Base-by-base conservation (phyloP, 192 early-diverging fungal species). In the Backusella luteola region DNA sequence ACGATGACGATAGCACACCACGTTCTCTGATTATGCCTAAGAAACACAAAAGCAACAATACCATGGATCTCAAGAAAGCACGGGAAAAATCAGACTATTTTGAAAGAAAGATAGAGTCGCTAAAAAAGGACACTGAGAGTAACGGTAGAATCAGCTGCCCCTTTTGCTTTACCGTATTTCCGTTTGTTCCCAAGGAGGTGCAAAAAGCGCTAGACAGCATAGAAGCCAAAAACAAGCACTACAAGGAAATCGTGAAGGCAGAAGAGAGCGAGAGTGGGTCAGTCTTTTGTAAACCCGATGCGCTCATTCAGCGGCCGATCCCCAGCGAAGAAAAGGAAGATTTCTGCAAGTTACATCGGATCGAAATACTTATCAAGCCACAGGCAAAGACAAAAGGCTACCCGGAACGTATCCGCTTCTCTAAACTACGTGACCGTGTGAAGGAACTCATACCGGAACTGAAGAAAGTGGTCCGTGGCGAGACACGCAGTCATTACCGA, bases 331-430 rank as follows among this genome's bases (percentile, higher is more conserved):
- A 75, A 41, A 56, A 71, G 38, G 39, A 70, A 2, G 72, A 42
- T 7, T 89, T 89, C 34, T 89, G 88, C 75, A 79, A 73, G 12
- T 26, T 87, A 19, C 88, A 89, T 71, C 39, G 73, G 7, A 77
- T 76, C 2, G 86, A 87, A 53, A 53, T 75, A 7, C 23, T 46
- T 1, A 69, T 86, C 6, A 81, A 85, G 1, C 88, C 88, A 5
- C 32, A 73, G n/a, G 88, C 85, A 19, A 8, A 73, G 2, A 6
- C 73, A 26, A 76, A 79, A n/a, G 75, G 79, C 0, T 89, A 85
- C n/a, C 87, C 86, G 2, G 7, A 71, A 0, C 1, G 38, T n/a
- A 87, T 89, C 49, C 36, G 81, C 32, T 89, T 85, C 42, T 42
- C 71, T 9, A 14, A 38, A 19, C n/a, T 89, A 4, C 71, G 66